These are phyloP conservation scores for Tolypocladium tropicale DNA, from an alignment of 2,329 filamentous ascomycete genomes.

Conservation along the genomic window DNA sequence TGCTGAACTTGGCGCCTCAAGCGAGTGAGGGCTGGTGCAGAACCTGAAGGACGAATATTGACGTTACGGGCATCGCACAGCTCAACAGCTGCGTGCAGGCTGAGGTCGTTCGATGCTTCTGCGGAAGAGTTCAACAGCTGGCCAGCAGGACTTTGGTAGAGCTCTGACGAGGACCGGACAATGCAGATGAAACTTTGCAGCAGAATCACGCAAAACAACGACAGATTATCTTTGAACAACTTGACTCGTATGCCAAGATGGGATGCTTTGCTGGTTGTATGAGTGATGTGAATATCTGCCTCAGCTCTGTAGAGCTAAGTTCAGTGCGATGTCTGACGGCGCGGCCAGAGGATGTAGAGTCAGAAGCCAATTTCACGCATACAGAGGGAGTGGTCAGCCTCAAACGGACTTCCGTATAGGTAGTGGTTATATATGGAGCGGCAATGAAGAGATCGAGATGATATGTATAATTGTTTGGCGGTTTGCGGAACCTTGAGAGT, in stretches of 20 bases:
- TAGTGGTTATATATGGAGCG: not conserved
- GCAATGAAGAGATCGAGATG: not conserved
- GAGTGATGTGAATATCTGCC: no score
- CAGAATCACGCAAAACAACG: not conserved
- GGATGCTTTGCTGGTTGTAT: not conserved
- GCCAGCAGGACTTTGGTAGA: not conserved
- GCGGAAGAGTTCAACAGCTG: not conserved
- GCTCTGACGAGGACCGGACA: not conserved
- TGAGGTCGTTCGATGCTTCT: not conserved
- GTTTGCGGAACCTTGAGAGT: no score
- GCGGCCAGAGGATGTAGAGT: not conserved
- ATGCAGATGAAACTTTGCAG: not conserved
- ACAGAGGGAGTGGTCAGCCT: no score
- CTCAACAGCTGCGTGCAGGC: not conserved
- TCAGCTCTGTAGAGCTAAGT: no score
- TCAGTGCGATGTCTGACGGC: not conserved
- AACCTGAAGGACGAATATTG: not conserved
- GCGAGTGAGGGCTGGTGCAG: not conserved
- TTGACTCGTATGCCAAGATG: no score
- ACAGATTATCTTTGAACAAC: no score
- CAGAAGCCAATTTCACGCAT: no score
- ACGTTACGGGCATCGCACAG: not conserved
- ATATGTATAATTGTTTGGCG: no score
- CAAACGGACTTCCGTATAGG: not conserved
- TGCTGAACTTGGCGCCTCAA: not conserved